Conservation (phyloP, 1,139 yeast species). For the Saccharomyces uvarum region DNA sequence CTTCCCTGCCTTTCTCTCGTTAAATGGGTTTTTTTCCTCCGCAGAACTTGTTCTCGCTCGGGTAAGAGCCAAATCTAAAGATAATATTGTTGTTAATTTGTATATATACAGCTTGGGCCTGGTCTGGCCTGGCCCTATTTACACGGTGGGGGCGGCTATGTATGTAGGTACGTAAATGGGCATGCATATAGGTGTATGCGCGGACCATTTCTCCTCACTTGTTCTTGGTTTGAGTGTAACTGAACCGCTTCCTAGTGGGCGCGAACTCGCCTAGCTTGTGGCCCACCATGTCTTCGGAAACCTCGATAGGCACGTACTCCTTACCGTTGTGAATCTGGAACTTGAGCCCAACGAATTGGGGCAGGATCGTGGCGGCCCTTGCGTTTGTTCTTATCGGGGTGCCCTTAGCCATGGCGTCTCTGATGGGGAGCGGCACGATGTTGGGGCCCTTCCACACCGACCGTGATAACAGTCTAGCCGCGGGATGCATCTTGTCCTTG, state of each 20-base stretch:
- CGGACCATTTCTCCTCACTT: constrained; percentile 18
- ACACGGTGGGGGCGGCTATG: not conserved
- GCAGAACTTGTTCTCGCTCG: not conserved
- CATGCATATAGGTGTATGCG: not conserved
- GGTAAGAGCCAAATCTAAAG: not conserved
- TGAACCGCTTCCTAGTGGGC: constrained; percentile 81
- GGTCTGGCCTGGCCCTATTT: not conserved
- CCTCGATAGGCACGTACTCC: constrained; percentile 81
- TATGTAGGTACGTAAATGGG: not conserved
- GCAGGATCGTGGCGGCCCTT: constrained; percentile 85
- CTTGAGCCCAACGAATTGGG: constrained; percentile 88
- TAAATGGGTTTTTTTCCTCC: not conserved
- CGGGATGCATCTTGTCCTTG: constrained; percentile 13
- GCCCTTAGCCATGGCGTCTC: constrained; percentile 71
- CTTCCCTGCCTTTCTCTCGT: not conserved
- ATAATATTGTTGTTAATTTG: not conserved
- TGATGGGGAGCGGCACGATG: constrained; percentile 85
- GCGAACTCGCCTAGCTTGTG: constrained; percentile 92
- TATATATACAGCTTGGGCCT: not conserved
- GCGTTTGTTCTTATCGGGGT: constrained; percentile 92
- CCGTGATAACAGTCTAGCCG: constrained; percentile 22
- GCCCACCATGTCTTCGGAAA: constrained; percentile 97
- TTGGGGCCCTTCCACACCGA: constrained; percentile 61
- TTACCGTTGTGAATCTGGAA: constrained; percentile 95
- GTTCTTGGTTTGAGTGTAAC: constrained; percentile 57